Conservation (phyloP, 1,139 yeast species). For the Kodamaea alishanica region DNA sequence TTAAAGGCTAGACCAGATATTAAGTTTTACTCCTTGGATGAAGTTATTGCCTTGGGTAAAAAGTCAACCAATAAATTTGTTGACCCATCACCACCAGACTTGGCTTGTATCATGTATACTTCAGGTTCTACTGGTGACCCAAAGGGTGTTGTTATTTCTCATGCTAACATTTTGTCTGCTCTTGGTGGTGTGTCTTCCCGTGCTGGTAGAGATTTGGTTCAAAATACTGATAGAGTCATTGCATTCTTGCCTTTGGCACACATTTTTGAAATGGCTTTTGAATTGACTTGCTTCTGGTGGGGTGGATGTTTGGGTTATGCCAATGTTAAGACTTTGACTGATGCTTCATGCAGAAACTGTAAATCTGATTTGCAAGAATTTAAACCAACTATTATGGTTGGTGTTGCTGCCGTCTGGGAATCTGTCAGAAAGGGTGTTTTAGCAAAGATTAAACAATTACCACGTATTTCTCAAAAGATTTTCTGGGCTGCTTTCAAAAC, state of each 20-base stretch:
- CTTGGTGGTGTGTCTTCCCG: conserved; percentile 74
- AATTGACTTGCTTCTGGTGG: conserved; percentile 78
- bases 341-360: conserved; percentile 77
- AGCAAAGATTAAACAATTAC: conserved; percentile 65
- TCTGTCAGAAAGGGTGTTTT: conserved; percentile 88
- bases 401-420: conserved; percentile 99
- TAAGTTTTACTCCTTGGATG: conserved; percentile 60
- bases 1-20: conserved; percentile 73
- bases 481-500: conserved; percentile 89
- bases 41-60: conserved; percentile 63
- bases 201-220: conserved; percentile 53
- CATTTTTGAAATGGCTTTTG: conserved; percentile 89
- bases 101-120: conserved; percentile 94
- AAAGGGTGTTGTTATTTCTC: conserved; percentile 89
- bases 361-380: conserved; percentile 83
- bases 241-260: conserved; percentile 95
- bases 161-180: conserved; percentile 77
- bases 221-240: conserved; percentile 62
- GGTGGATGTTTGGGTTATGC: conserved; percentile 91
- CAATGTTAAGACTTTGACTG: conserved; percentile 85
- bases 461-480: conserved; percentile 66
- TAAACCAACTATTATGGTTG: conserved; percentile 93
- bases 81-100: conserved; percentile 68
- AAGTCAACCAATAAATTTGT: conserved; percentile 21
- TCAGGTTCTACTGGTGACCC: conserved; percentile 98